These are phyloP conservation scores for Ottelia alismoides DNA, from an alignment of 106 monocot genomes.

Conservation along the genomic window DNA sequence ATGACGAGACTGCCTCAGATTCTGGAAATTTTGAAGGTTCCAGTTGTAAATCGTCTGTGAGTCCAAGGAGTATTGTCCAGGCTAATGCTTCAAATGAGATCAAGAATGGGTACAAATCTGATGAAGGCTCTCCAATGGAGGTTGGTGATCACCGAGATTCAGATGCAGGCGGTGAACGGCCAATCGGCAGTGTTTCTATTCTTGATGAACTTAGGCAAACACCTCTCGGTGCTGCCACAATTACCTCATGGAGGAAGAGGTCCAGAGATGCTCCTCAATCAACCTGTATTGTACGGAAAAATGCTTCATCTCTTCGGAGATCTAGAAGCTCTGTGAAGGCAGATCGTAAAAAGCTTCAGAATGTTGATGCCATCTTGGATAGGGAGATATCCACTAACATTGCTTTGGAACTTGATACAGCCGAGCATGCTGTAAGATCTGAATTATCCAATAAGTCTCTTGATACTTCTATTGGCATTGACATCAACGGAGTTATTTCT, in stretches of 20 bases:
- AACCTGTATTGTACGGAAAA: slow-evolving; percentile 20
- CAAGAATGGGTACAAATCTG: neutral
- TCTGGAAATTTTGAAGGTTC: slow-evolving; percentile 17
- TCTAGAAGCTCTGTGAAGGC: slow-evolving; percentile 31
- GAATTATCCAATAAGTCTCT: slow-evolving; percentile 1
- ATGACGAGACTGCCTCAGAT: slow-evolving; percentile 8
- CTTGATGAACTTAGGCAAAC: slow-evolving; percentile 49
- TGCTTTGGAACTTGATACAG: neutral
- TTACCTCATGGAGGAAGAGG: slow-evolving; percentile 35
- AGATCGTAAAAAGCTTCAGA: slow-evolving; percentile 17
- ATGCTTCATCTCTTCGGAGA: slow-evolving; percentile 23
- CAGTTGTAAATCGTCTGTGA: slow-evolving; percentile 5
- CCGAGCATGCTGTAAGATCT: neutral
- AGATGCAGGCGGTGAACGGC: slow-evolving; percentile 18
- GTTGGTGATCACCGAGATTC: slow-evolving; percentile 14
- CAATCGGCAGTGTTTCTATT: slow-evolving; percentile 32
- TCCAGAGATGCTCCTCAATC: slow-evolving; percentile 25
- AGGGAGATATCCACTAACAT: neutral
- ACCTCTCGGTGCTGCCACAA: slow-evolving; percentile 28
- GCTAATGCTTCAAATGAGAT: neutral
- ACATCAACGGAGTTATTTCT: slow-evolving; percentile 3
- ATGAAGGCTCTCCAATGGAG: slow-evolving; percentile 5
- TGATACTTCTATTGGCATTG: slow-evolving; percentile 5
- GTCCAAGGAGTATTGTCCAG: neutral
- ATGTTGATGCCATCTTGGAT: slow-evolving; percentile 1